Conservation (phyloP, 495 filamentous ascomycete species). For the Aspergillus indologenus region DNA sequence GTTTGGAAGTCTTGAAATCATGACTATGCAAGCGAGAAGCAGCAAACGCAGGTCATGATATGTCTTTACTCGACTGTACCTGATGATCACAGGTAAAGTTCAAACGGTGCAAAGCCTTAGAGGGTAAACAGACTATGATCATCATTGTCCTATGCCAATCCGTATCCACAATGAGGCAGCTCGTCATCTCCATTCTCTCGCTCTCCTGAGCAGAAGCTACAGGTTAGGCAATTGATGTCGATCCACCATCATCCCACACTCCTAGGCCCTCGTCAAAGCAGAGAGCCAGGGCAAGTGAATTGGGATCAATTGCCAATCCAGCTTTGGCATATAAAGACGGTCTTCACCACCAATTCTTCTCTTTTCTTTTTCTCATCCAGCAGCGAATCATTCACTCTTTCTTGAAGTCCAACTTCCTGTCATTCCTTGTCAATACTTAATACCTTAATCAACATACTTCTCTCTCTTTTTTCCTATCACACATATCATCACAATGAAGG, state of each 20-base stretch:
- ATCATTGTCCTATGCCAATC: background rate
- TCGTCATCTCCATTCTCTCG: constrained; percentile 2
- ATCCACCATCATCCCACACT: constrained; percentile 19
- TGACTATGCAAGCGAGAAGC: background rate
- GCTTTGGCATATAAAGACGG: constrained; percentile 19
- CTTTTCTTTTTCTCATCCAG: constrained; percentile 10
- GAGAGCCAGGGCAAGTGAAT: background rate
- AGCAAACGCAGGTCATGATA: background rate
- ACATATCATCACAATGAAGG: constrained; percentile 37
- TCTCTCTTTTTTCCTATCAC: constrained; percentile 19
- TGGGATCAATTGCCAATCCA: constrained; percentile 11
- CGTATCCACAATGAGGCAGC: constrained; percentile 11
- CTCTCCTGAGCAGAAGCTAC: constrained; percentile 5
- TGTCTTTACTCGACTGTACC: background rate
- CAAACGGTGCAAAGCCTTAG: background rate
- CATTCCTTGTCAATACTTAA: constrained; percentile 26
- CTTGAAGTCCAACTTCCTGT: constrained; percentile 26
- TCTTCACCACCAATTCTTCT: background rate
- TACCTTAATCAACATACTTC: constrained; percentile 3
- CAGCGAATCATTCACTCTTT: constrained; percentile 20
- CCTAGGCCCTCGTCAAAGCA: background rate
- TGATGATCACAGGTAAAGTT: background rate
- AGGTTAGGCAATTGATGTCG: constrained; percentile 11
- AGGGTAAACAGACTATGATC: background rate
- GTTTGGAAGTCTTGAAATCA: background rate